phyloP scores from a whole-genome alignment of 208 protist species.

The Trypanosoma mega region DNA sequence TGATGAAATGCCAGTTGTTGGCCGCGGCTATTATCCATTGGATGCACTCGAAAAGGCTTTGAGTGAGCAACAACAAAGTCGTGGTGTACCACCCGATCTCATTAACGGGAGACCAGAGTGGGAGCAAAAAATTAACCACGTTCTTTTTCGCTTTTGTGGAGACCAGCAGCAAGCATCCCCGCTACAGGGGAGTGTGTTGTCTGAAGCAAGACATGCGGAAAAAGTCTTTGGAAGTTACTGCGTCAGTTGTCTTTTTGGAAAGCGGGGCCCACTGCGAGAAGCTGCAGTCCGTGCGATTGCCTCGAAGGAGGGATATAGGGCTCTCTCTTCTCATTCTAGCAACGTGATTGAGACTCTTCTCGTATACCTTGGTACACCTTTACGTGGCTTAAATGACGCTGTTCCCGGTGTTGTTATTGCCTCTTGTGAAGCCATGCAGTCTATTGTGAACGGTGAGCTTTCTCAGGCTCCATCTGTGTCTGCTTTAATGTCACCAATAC shows the following conservation, averaged over 20 bases:
- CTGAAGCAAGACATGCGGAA: constrained; percentile 42
- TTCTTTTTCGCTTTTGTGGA: constrained; percentile 40
- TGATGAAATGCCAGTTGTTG: constrained; percentile 68
- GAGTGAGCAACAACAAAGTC: not conserved
- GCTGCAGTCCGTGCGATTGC: constrained; percentile 64
- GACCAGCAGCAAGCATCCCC: constrained; percentile 33
- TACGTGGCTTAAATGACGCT: constrained; percentile 65
- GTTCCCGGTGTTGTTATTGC: constrained; percentile 67
- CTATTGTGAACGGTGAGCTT: constrained; percentile 47
- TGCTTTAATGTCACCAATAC: constrained; percentile 16
- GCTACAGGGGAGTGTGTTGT: constrained; percentile 40
- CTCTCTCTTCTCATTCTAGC: constrained; percentile 43
- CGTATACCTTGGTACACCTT: constrained; percentile 58
- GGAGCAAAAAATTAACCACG: constrained; percentile 66
- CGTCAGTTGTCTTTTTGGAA: constrained; percentile 66
- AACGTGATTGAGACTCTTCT: constrained; percentile 48
- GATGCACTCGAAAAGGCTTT: constrained; percentile 18
- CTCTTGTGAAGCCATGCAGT: constrained; percentile 60
- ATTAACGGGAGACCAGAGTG: constrained; percentile 50
- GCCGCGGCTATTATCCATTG: constrained; percentile 63
- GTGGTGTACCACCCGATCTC: constrained; percentile 20
- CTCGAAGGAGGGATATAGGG: constrained; percentile 42
- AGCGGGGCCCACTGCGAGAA: constrained; percentile 68
- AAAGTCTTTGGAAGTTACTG: constrained; percentile 73
- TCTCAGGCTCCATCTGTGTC: constrained; percentile 24